Percentiles rank a stretch among this genome's conserved stretches.
Conservation (phyloP, 148 eudicot species). For the Chenopodium formosanum region DNA sequence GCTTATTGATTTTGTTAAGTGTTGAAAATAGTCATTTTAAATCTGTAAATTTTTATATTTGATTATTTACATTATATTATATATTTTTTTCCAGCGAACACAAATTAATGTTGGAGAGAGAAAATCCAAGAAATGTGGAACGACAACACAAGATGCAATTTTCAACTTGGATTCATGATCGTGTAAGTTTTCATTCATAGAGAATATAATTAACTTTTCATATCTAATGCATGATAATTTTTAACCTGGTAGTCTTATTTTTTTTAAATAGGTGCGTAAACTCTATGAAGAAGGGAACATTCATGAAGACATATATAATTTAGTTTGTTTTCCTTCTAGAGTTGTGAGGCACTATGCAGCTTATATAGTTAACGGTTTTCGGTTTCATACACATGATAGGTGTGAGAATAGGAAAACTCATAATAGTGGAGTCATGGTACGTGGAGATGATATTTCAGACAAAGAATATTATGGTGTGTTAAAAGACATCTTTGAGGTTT, state of each 20-base stretch:
- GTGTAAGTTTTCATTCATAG: not conserved
- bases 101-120: not conserved
- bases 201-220: not conserved
- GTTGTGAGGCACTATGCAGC: not conserved
- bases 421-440: conserved; percentile 11
- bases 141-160: conserved; percentile 6
- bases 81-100: not conserved
- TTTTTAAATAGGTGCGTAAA: not conserved
- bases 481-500: not conserved
- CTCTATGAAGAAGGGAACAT: not conserved
- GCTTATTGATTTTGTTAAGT: not conserved
- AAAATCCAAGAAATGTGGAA: not conserved
- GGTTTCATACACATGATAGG: not conserved
- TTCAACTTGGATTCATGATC: not conserved
- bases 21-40: not conserved
- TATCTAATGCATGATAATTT: not conserved
- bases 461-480: conserved; percentile 19
- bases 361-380: not conserved
- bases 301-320: conserved; percentile 3
- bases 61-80: not conserved
- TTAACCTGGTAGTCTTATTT: not conserved
- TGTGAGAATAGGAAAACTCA: not conserved
- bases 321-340: conserved; percentile 9
- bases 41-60: not conserved
- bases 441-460: conserved; percentile 1